Conservation (phyloP, 805 yeast species). For the Spathaspora passalidarum region DNA sequence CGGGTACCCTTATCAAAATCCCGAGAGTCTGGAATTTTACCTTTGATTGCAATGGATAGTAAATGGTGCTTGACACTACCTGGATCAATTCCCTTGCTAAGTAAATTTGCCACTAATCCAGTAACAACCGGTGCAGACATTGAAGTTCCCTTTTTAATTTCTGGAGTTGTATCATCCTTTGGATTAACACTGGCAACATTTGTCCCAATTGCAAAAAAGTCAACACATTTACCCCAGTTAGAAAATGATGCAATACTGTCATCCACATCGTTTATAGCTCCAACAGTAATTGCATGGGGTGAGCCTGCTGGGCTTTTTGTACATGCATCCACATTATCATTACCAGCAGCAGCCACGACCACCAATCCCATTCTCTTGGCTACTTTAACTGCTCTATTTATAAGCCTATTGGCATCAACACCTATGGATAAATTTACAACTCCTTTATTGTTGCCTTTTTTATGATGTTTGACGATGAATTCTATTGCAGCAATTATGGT, state of each 20-base stretch:
- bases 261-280: constrained; percentile 76
- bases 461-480: constrained; percentile 60
- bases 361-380: constrained; percentile 71
- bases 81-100: constrained; percentile 49
- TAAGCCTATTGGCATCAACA: constrained; percentile 59
- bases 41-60: constrained; percentile 44
- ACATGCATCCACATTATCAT: constrained; percentile 75
- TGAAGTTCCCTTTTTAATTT: constrained; percentile 65
- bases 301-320: constrained; percentile 82
- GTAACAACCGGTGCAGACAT: constrained; percentile 79
- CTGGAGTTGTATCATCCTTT: constrained; percentile 17
- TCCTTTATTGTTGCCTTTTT: constrained; percentile 34
- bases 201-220: constrained; percentile 81
- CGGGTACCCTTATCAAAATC: too few species aligned
- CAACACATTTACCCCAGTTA: constrained; percentile 92
- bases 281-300: constrained; percentile 69
- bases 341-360: constrained; percentile 85
- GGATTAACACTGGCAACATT: constrained; percentile 47
- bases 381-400: constrained; percentile 74
- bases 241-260: constrained; percentile 75
- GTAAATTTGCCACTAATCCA: constrained; percentile 56
- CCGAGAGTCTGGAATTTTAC: too few species aligned
- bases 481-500: constrained; percentile 66
- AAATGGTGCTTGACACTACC: constrained; percentile 41
- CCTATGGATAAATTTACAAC: constrained; percentile 84